Conservation (phyloP, 2,329 filamentous ascomycete genomes). For the Ophiocordyceps robertsii region DNA sequence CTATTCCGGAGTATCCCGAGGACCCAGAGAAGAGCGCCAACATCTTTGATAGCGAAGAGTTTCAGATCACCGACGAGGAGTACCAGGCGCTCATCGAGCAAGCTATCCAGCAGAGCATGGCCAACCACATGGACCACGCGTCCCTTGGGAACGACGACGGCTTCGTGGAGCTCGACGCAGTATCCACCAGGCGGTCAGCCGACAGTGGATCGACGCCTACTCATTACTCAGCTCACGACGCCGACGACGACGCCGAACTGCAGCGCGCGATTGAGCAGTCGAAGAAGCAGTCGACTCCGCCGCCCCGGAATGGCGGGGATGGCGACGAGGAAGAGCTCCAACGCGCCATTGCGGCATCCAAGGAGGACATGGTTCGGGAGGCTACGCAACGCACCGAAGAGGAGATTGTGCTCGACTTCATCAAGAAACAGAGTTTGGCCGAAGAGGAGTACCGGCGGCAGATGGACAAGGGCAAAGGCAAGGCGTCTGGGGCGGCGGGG, state of each 20-base stretch:
- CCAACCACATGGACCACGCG: constrained; percentile 4
- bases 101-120: constrained; percentile 39
- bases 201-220: background rate
- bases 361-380: constrained; percentile 26
- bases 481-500: constrained; percentile 9
- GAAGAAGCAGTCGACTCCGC: constrained; percentile 10
- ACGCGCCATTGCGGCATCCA: constrained; percentile 31
- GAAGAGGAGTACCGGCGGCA: constrained; percentile 43
- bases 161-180: constrained; percentile 6
- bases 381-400: constrained; percentile 44
- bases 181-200: background rate
- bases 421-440: constrained; percentile 61
- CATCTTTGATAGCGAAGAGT: constrained; percentile 25
- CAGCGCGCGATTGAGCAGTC: constrained; percentile 28
- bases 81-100: constrained; percentile 43
- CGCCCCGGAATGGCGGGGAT: constrained; percentile 15
- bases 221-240: background rate
- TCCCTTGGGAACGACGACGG: constrained; percentile 8
- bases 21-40: constrained; percentile 11
- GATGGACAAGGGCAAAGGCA: constrained; percentile 20
- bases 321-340: constrained; percentile 32
- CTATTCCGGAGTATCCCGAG: constrained; percentile 7
- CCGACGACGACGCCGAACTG: constrained; percentile 22
- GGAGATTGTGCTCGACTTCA: constrained; percentile 61
- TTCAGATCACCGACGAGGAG: constrained; percentile 41